phyloP scores from a whole-genome alignment of 805 yeast genomes.

The Cyberlindnera bimundalis region DNA sequence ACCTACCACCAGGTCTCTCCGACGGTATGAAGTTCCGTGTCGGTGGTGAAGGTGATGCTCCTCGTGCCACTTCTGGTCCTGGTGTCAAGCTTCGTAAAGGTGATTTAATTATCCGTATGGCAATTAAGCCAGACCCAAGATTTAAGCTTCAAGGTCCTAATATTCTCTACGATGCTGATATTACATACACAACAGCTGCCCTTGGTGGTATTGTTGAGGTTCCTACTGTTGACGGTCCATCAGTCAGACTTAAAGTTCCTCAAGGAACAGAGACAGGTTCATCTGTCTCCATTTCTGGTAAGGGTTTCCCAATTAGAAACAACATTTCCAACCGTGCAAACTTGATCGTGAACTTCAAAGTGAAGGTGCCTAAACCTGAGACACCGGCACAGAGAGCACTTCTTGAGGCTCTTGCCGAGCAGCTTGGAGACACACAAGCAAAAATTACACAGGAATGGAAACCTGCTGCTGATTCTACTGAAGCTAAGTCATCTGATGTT shows the following conservation, averaged over 20 bases:
- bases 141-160: slow-evolving; percentile 68
- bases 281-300: slow-evolving; percentile 70
- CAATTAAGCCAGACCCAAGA: slow-evolving; percentile 68
- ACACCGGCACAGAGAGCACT: slow-evolving; percentile 84
- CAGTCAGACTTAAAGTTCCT: slow-evolving; percentile 73
- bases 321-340: slow-evolving; percentile 67
- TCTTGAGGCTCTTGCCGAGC: slow-evolving; percentile 92
- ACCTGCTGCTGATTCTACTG: background rate
- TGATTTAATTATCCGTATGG: slow-evolving; percentile 79
- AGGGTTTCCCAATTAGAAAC: slow-evolving; percentile 74
- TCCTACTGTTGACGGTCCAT: slow-evolving; percentile 86
- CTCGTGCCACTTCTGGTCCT: slow-evolving; percentile 69
- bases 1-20: slow-evolving; percentile 82
- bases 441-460: slow-evolving; percentile 44
- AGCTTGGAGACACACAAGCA: slow-evolving; percentile 77
- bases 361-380: slow-evolving; percentile 68
- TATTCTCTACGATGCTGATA: slow-evolving; percentile 58
- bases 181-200: slow-evolving; percentile 94
- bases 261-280: slow-evolving; percentile 81
- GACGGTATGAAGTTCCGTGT: slow-evolving; percentile 86
- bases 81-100: slow-evolving; percentile 73
- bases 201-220: slow-evolving; percentile 87
- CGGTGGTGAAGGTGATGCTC: slow-evolving; percentile 88
- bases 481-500: slow-evolving; percentile 1
- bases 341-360: slow-evolving; percentile 68